These are phyloP conservation scores for Adansonia madagascariensis DNA, from an alignment of 441 rosid species.

Conservation along the genomic window DNA sequence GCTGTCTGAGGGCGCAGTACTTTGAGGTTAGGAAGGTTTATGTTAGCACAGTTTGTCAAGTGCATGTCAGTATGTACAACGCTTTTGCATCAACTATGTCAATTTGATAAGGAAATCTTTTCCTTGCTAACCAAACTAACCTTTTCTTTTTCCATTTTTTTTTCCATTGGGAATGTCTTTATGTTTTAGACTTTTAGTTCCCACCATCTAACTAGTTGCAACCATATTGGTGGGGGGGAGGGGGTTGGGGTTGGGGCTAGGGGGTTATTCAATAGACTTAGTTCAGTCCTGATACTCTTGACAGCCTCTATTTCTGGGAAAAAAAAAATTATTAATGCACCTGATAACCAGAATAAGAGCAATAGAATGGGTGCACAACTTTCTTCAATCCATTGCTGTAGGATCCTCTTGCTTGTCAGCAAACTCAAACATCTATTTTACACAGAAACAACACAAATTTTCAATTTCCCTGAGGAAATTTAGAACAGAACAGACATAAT, in stretches of 20 bases:
- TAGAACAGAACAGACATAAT: not conserved
- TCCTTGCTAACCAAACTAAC: not conserved
- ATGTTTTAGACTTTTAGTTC: not conserved
- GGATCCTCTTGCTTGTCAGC: slow-evolving; percentile 67
- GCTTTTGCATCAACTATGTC: too few species aligned
- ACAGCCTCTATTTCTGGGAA: too few species aligned
- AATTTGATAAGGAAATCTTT: not conserved
- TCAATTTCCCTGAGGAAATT: not conserved
- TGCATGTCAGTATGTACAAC: too few species aligned
- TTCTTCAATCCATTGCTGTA: slow-evolving; percentile 56
- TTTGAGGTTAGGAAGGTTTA: not conserved
- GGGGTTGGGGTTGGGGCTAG: too few species aligned
- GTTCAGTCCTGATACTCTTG: slow-evolving; percentile 7
- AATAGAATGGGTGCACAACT: slow-evolving; percentile 66
- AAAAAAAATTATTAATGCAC: slow-evolving; percentile 28
- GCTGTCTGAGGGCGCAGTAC: slow-evolving; percentile 18
- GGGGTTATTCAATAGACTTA: not conserved
- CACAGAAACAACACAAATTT: not conserved
- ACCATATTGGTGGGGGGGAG: not conserved
- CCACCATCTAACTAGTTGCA: not conserved
- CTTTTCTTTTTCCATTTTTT: too few species aligned
- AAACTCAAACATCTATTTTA: slow-evolving; percentile 55
- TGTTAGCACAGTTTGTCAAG: too few species aligned
- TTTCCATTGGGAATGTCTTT: not conserved
- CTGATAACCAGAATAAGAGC: slow-evolving; percentile 72